Base-by-base conservation (phyloP, 257 asterid genomes). In the Ehretia macrophylla region DNA sequence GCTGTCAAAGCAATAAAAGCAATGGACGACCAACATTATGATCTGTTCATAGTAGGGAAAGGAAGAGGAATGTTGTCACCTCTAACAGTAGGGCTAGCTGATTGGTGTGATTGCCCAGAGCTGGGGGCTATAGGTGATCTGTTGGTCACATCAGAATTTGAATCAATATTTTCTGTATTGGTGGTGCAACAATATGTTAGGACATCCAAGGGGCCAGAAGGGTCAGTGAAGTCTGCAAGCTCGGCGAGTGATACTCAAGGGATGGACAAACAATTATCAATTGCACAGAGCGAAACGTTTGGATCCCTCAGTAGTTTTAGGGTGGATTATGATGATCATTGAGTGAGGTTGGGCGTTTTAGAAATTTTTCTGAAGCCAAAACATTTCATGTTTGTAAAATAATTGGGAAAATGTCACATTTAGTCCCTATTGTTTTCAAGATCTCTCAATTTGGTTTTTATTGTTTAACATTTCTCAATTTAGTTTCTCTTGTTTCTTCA, bases 21-120 rank as follows among this genome's bases (percentile, higher is more conserved):
- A 10, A 74, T 88, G 88, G 98, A 92, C 20, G 73, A 67, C 11
- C 76, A 79, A 54, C 32, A 57, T 5, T 81, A 82, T 8, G 93
- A 92, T 66, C 80, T 92, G 6, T 92, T 81, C 74, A 47, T 92
- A 0, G 97, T 92, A 0, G 99, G 99, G n/a, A 82, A 86, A 71
- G 97, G 97, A 12, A 62, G 81, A 54, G 96, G 91, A 0, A 35
- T 72, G 67, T 38, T 22, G 5, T 81, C 96, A 0, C 89, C 95
- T 1, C 67, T 92, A 14, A 88, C 96, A 0, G 61, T 81, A 0
- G 97, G 99, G 12, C 76, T 92, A 4, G 77, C 86, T 1, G 97
- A 92, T 55, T 92, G 99, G 99, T 86, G 97, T 22, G 99, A 92
- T 63, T 84, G 97, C 61, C 99, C 97, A 0, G 97, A 92, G 72